Percentiles rank a stretch among this genome's conserved stretches.
These are phyloP conservation scores for Meyerozyma elateridarum DNA, from an alignment of 1,139 yeast species.

Conservation along the genomic window DNA sequence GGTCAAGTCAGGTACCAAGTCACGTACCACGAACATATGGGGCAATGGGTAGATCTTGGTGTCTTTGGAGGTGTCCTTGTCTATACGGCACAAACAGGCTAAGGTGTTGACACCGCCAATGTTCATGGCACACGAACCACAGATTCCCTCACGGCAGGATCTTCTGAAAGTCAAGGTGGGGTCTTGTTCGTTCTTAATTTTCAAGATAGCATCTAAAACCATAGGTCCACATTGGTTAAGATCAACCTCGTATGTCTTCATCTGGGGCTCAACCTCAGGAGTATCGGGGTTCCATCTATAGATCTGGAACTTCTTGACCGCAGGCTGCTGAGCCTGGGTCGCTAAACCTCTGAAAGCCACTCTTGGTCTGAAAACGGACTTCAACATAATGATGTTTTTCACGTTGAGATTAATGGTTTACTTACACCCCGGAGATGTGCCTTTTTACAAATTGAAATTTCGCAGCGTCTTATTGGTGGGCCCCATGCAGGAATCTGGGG, in stretches of 20 bases:
- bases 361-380: slow-evolving; percentile 18
- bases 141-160: slow-evolving; percentile 98
- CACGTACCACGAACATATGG: slow-evolving; percentile 96
- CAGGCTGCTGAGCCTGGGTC: slow-evolving; percentile 42
- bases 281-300: slow-evolving; percentile 99
- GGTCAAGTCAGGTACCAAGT: slow-evolving; percentile 95
- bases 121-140: slow-evolving; percentile 99
- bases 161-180: slow-evolving; percentile 93
- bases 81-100: slow-evolving; percentile 94
- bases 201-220: slow-evolving; percentile 92
- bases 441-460: slow-evolving; percentile 3
- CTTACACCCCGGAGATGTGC: slow-evolving; percentile 1
- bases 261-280: slow-evolving; percentile 86
- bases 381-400: slow-evolving; percentile 16
- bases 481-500: slow-evolving; percentile 1
- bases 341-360: slow-evolving; percentile 34
- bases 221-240: slow-evolving; percentile 94
- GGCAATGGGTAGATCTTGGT: slow-evolving; percentile 94
- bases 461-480: slow-evolving; percentile 3
- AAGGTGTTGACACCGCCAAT: slow-evolving; percentile 95
- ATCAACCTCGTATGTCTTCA: slow-evolving; percentile 81
- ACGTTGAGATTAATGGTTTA: neutral
- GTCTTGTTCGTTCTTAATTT: slow-evolving; percentile 95
- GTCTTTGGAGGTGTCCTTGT: slow-evolving; percentile 68
- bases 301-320: slow-evolving; percentile 79